Base-by-base conservation (phyloP, 2,329 filamentous ascomycete genomes). In the Diaporthe capsici region DNA sequence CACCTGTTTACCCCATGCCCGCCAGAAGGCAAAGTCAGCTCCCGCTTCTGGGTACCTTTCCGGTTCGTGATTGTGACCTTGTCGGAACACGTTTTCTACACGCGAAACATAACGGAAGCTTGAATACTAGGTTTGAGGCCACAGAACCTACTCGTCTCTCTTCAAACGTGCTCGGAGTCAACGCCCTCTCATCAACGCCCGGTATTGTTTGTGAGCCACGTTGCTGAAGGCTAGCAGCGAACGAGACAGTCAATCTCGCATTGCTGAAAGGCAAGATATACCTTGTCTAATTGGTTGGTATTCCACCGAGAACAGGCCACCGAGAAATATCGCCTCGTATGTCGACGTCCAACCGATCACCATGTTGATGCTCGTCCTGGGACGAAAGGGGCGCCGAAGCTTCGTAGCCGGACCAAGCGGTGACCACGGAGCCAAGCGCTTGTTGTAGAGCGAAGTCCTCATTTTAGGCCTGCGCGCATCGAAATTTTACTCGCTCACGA, bases 81-180 rank as follows among this genome's bases (percentile, higher is more conserved):
- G 49, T 34, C 34, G 49, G 49, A 25, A 55, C 49, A 55, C 47
- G 31, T 42, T 39, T 28, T 28, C 42, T 28, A 31, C 15, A 70
- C 49, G 34, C 65, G 49, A 70, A 70, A 55, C 65, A 42, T 55
- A 70, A 13, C 49, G 65, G 65, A 70, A 70, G 65, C 65, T 55
- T 70, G 65, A 37, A 15, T 55, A 28, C 65, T 70, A 70, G 49
- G 65, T 70, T 70, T 2, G 25, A 55, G 49, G 65, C 65, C 65
- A 39, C 65, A 55, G n/a, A 70, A 37, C 65, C 47, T 70, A 70
- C 49, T 53, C 49, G 22, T 28, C 31, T 55, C 34, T 34, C 31
- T 31, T 55, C 42, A 42, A 70, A 55, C 65, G 65, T 53, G 65
- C 65, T 51, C 47, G 31, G 65, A 53, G 31, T 53, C 34, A 31